Conservation (phyloP, 768 basidiomycete species). For the Tylopilus vinaceipallidus region DNA sequence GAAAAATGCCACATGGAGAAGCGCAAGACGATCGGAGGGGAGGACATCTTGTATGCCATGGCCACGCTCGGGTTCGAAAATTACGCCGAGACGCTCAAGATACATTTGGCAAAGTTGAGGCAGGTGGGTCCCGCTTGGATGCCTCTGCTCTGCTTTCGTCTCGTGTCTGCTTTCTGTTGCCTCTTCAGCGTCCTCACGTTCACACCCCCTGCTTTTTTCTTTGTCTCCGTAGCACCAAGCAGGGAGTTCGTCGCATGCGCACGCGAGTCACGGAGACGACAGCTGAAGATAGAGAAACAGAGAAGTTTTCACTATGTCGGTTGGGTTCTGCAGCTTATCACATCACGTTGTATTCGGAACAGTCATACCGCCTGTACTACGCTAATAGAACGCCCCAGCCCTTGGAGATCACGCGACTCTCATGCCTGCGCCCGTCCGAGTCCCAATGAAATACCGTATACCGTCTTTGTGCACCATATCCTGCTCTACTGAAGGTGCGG, state of each 20-base stretch:
- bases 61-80: conserved; percentile 89
- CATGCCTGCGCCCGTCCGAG: too few species aligned
- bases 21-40: conserved; percentile 96
- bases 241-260: conserved; percentile 26
- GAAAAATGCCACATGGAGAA: conserved; percentile 95
- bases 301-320: neutral
- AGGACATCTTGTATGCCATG: conserved; percentile 98
- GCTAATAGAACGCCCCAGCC: conserved; percentile 4
- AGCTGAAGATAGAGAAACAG: conserved; percentile 1
- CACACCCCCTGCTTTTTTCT: neutral
- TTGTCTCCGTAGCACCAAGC: conserved; percentile 26
- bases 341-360: conserved; percentile 15
- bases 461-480: too few species aligned
- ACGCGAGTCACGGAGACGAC: conserved; percentile 24
- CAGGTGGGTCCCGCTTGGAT: conserved; percentile 45
- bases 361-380: conserved; percentile 13
- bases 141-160: neutral
- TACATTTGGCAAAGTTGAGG: conserved; percentile 87
- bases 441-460: neutral
- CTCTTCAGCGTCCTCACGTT: neutral
- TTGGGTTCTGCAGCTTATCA: conserved; percentile 8
- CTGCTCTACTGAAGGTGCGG: neutral
- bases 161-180: neutral
- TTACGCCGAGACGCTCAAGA: conserved; percentile 88
- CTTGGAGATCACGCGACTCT: neutral